phyloP scores from a whole-genome alignment of 2,329 filamentous ascomycete species.

The Leptographium radiaticola region DNA sequence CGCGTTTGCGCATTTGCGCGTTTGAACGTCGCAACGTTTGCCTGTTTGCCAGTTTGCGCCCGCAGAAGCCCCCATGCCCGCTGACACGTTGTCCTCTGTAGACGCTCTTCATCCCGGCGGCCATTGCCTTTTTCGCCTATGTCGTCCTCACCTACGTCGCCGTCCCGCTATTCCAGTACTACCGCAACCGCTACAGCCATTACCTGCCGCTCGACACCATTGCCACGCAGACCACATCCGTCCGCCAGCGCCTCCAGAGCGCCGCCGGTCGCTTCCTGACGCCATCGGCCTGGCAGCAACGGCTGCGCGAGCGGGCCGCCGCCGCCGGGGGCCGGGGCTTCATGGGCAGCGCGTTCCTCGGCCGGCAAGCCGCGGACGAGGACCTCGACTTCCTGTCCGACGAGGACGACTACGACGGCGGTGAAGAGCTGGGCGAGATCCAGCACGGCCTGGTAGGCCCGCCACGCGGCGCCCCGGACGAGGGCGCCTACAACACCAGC shows the following conservation, averaged over 20 bases:
- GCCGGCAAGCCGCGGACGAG: slow-evolving; percentile 17
- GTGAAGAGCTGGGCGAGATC: slow-evolving; percentile 53
- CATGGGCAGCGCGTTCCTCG: neutral
- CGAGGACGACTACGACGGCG: slow-evolving; percentile 36
- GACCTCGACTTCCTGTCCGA: slow-evolving; percentile 24
- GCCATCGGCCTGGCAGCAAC: slow-evolving; percentile 35
- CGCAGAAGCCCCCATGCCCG: neutral
- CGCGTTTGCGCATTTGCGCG: neutral
- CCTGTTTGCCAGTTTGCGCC: neutral
- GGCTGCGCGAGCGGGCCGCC: slow-evolving; percentile 24
- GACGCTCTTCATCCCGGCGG: slow-evolving; percentile 57
- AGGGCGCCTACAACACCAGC: slow-evolving; percentile 34
- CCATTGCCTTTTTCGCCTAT: slow-evolving; percentile 59
- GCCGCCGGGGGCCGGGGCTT: slow-evolving; percentile 10
- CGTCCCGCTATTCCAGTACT: slow-evolving; percentile 55
- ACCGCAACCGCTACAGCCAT: slow-evolving; percentile 57
- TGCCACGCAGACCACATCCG: slow-evolving; percentile 39
- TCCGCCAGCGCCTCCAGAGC: slow-evolving; percentile 37
- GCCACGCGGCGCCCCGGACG: slow-evolving; percentile 19
- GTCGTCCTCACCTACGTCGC: slow-evolving; percentile 51
- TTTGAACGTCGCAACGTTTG: neutral
- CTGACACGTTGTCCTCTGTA: slow-evolving; percentile 19
- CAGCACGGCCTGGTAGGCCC: slow-evolving; percentile 24
- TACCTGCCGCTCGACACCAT: slow-evolving; percentile 59
- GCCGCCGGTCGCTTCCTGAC: slow-evolving; percentile 26